Conservation (phyloP, 2,329 filamentous ascomycete species). For the Didymella lethalis region DNA sequence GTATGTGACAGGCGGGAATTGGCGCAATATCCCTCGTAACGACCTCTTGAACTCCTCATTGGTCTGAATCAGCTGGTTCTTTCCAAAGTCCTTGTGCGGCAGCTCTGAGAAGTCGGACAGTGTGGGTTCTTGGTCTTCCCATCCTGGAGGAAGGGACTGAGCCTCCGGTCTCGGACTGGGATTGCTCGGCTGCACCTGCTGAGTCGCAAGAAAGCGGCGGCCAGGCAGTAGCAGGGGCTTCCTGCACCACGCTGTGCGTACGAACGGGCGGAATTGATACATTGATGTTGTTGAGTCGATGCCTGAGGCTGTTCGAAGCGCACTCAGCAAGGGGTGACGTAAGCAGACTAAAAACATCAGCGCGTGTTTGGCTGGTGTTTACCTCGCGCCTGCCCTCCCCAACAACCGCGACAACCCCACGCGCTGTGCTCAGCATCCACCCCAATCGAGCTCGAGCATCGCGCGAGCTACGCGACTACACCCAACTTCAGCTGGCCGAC, state of each 20-base stretch:
- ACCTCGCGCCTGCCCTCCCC: slow-evolving; percentile 27
- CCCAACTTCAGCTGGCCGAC: not conserved
- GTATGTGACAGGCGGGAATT: slow-evolving; percentile 95
- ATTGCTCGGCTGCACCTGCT: slow-evolving; percentile 32
- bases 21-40: slow-evolving; percentile 84
- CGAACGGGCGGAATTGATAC: slow-evolving; percentile 42
- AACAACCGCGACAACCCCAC: slow-evolving; percentile 20
- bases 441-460: slow-evolving; percentile 8
- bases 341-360: slow-evolving; percentile 26
- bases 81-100: slow-evolving; percentile 82
- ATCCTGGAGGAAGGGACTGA: slow-evolving; percentile 62
- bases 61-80: slow-evolving; percentile 93
- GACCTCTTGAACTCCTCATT: slow-evolving; percentile 95
- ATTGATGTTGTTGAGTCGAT: slow-evolving; percentile 37
- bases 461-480: not conserved
- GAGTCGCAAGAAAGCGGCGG: slow-evolving; percentile 39
- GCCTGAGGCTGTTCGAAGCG: slow-evolving; percentile 31
- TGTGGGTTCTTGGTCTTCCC: slow-evolving; percentile 77
- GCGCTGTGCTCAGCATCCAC: slow-evolving; percentile 11
- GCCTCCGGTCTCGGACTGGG: slow-evolving; percentile 28
- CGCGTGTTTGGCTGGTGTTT: slow-evolving; percentile 22
- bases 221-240: slow-evolving; percentile 33
- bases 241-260: slow-evolving; percentile 40
- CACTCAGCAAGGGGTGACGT: slow-evolving; percentile 33
- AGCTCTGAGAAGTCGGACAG: slow-evolving; percentile 79